Conservation (phyloP, 2,329 filamentous ascomycete genomes). For the Lachnellula subtilissima region DNA sequence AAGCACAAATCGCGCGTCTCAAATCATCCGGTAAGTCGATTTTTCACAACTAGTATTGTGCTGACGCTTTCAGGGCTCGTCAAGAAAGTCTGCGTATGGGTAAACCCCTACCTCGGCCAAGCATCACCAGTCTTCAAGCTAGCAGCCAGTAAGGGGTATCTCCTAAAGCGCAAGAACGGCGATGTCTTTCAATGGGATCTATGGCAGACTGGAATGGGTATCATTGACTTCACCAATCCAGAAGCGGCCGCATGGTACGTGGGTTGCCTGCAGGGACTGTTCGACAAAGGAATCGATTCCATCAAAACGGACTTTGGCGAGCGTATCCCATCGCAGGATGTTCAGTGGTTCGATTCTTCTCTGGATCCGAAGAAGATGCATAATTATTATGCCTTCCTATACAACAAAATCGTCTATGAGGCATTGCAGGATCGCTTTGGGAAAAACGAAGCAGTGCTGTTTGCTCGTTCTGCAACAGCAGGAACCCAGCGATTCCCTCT, state of each 20-base stretch:
- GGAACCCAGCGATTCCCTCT: slow-evolving; percentile 56
- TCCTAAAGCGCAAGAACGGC: slow-evolving; percentile 54
- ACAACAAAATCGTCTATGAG: slow-evolving; percentile 56
- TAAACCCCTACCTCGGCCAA: slow-evolving; percentile 58
- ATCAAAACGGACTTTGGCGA: slow-evolving; percentile 64
- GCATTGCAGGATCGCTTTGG: slow-evolving; percentile 46
- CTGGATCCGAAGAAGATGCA: slow-evolving; percentile 54
- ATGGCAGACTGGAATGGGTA: slow-evolving; percentile 60
- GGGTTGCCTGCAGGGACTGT: slow-evolving; percentile 46
- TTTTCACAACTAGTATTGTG: slow-evolving; percentile 34
- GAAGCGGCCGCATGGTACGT: slow-evolving; percentile 52
- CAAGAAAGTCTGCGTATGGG: slow-evolving; percentile 52
- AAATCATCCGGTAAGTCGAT: slow-evolving; percentile 39
- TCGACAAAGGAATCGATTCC: slow-evolving; percentile 54
- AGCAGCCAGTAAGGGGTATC: slow-evolving; percentile 51
- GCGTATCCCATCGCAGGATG: slow-evolving; percentile 51
- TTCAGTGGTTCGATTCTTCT: slow-evolving; percentile 48
- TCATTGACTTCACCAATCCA: slow-evolving; percentile 60
- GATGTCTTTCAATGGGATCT: slow-evolving; percentile 60
- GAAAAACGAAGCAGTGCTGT: slow-evolving; percentile 48
- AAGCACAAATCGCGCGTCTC: slow-evolving; percentile 48
- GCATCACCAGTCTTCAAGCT: slow-evolving; percentile 54
- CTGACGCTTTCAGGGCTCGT: slow-evolving; percentile 44
- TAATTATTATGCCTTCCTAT: slow-evolving; percentile 58
- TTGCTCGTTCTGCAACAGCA: slow-evolving; percentile 53